These are phyloP conservation scores for Zoysia matrella DNA, from an alignment of 202 grass and related monocot genomes.

Conservation along the genomic window DNA sequence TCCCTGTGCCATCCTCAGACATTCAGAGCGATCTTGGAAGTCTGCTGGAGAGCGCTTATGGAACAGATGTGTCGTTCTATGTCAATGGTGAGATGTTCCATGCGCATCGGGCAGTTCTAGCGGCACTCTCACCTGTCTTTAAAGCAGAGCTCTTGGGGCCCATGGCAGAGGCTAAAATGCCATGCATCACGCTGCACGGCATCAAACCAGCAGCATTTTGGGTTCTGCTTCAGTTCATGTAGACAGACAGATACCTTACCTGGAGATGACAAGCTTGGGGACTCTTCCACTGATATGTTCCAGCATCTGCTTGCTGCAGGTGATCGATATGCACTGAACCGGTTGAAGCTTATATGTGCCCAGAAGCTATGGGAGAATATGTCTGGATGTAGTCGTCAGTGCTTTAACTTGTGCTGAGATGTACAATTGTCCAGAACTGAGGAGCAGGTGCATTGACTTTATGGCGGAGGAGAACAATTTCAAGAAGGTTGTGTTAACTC, in stretches of 20 bases:
- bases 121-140: conserved; percentile 38
- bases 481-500: not conserved
- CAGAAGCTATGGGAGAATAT: conserved; percentile 24
- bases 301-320: conserved; percentile 34
- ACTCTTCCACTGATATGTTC: not conserved
- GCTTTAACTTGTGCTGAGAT: conserved; percentile 37
- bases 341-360: conserved; percentile 47
- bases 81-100: not conserved
- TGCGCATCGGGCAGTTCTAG: conserved; percentile 17
- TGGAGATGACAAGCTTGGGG: not conserved
- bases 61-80: not conserved
- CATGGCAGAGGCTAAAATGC: conserved; percentile 33
- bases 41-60: not conserved
- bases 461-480: not conserved
- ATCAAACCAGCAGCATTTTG: conserved; percentile 27
- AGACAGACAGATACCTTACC: conserved; percentile 30
- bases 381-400: not conserved
- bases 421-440: conserved; percentile 39
- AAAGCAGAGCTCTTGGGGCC: conserved; percentile 21
- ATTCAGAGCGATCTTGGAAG: not conserved
- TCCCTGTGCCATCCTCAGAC: not conserved
- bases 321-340: conserved; percentile 30
- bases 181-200: conserved; percentile 31
- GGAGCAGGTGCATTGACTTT: conserved; percentile 43
- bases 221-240: conserved; percentile 43